These are phyloP conservation scores for Phytomonas francai DNA, from an alignment of 208 protist genomes.

Conservation along the genomic window DNA sequence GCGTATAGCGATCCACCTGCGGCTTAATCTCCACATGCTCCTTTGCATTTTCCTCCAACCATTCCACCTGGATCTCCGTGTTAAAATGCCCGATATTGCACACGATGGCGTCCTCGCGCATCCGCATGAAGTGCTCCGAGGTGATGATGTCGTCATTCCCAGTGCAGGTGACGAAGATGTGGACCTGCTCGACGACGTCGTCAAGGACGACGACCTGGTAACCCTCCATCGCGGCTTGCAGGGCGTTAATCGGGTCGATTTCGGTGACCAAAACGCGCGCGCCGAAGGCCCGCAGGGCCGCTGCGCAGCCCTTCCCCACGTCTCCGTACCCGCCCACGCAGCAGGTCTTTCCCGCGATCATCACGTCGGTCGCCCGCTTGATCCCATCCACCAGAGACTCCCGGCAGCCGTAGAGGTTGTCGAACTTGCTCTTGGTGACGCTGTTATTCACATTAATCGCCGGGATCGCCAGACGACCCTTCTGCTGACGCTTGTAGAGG, in stretches of 20 bases:
- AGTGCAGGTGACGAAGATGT: slow-evolving; percentile 98
- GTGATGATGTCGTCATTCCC: slow-evolving; percentile 98
- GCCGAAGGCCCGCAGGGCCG: slow-evolving; percentile 93
- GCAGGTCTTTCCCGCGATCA: slow-evolving; percentile 98
- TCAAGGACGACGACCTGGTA: slow-evolving; percentile 96
- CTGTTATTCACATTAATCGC: slow-evolving; percentile 99
- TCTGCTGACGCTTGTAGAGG: slow-evolving; percentile 95
- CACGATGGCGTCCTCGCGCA: slow-evolving; percentile 99
- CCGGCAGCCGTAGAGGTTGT: slow-evolving; percentile 99
- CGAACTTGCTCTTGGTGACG: slow-evolving; percentile 99
- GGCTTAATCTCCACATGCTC: slow-evolving; percentile 97
- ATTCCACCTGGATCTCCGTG: slow-evolving; percentile 98
- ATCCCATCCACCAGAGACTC: slow-evolving; percentile 99
- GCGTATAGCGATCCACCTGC: slow-evolving; percentile 97
- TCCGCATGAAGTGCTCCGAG: slow-evolving; percentile 93
- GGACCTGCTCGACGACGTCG: slow-evolving; percentile 76
- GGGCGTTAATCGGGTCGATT: slow-evolving; percentile 99
- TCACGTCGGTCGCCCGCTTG: slow-evolving; percentile 99
- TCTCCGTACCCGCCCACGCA: slow-evolving; percentile 98
- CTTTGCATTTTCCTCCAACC: slow-evolving; percentile 89
- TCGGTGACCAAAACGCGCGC: slow-evolving; percentile 98
- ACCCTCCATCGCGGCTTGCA: slow-evolving; percentile 99
- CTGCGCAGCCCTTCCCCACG: slow-evolving; percentile 98
- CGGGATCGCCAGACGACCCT: slow-evolving; percentile 94
- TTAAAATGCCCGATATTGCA: slow-evolving; percentile 99